Conservation (phyloP, 495 filamentous ascomycete species). For the Hypoxylon cercidicola region DNA sequence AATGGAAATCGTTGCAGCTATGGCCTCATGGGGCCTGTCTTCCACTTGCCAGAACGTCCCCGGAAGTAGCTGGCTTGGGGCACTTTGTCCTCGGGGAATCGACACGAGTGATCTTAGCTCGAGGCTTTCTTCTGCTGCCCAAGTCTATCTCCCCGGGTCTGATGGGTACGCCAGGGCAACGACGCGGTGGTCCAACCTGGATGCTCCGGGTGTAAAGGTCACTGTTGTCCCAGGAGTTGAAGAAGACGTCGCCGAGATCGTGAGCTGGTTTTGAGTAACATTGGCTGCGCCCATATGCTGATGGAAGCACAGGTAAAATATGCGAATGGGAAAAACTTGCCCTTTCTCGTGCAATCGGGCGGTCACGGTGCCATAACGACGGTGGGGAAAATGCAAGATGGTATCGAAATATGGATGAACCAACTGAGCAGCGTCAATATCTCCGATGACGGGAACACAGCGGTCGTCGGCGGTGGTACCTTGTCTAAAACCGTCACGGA, state of each 20-base stretch:
- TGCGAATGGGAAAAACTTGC: slow-evolving; percentile 53
- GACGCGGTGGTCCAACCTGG: slow-evolving; percentile 55
- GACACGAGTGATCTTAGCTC: slow-evolving; percentile 11
- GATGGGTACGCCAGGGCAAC: slow-evolving; percentile 53
- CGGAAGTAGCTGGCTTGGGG: slow-evolving; percentile 1
- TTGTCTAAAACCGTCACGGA: slow-evolving; percentile 43
- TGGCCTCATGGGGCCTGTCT: slow-evolving; percentile 14
- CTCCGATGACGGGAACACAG: slow-evolving; percentile 54
- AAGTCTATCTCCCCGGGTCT: slow-evolving; percentile 58
- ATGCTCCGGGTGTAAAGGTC: slow-evolving; percentile 56
- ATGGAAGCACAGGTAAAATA: slow-evolving; percentile 43
- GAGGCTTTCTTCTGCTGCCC: slow-evolving; percentile 53
- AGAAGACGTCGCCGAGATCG: slow-evolving; percentile 61
- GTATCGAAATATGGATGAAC: slow-evolving; percentile 57
- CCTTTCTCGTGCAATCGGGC: slow-evolving; percentile 57
- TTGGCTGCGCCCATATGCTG: not conserved
- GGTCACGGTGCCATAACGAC: slow-evolving; percentile 54
- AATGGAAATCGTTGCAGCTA: slow-evolving; percentile 24
- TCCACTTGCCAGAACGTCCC: slow-evolving; percentile 11
- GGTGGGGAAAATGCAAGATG: slow-evolving; percentile 53
- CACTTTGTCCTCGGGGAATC: slow-evolving; percentile 11
- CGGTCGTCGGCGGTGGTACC: slow-evolving; percentile 60
- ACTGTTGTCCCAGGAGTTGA: slow-evolving; percentile 61
- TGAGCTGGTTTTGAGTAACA: slow-evolving; percentile 39
- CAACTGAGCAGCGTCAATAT: slow-evolving; percentile 54